Base-by-base conservation (phyloP, 2,329 filamentous ascomycete genomes). In the Colletotrichum cordylinicola region DNA sequence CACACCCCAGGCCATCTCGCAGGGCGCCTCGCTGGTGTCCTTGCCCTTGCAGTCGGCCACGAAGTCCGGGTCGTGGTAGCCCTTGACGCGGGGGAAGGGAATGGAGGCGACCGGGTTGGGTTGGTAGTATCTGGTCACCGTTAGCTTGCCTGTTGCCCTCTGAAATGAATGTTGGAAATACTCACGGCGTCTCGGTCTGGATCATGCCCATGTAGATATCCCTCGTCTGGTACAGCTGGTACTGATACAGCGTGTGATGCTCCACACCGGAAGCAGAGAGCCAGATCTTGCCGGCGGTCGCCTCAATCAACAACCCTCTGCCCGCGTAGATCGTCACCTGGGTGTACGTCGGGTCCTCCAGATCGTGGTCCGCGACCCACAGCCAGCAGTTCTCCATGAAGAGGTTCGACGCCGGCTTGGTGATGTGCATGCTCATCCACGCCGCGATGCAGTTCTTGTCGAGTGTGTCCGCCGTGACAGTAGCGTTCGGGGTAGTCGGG, bases 241-340 rank as follows among this genome's bases (percentile, higher is more conserved):
- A 95, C 82, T 94, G 92, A 81, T 93, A 94, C n/a, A 94, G 84
- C 2, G 90, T 87, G 65, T 89, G 89, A 82, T 95, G 93, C 84
- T 95, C 93, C 1, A 90, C 90, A 0, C 91, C 88, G 1, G 92
- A 93, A 10, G 92, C 93, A 65, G 90, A 91, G 27, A 94, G 83
- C 93, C 92, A 94, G 74, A 90, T 78, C n/a, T 81, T 80, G 15
- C 87, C 87, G 0, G 82, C 82, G 15, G 80, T 81, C 15, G 86
- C 86, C 77, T 90, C 87, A 15, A 90, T 80, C 12, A 88, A 80
- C 58, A 91, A 79, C 39, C 90, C 90, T 61, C 90, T 85, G 37
- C 89, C 90, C 6, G 85, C 86, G 78, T 87, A 92, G 18, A 92
- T 80, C 15, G 89, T 88, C 70, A 91, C 85, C 69, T 87, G 89